These are phyloP conservation scores for Spinacia oleracea DNA, from an alignment of 179 eudicot species.

Conservation along the genomic window DNA sequence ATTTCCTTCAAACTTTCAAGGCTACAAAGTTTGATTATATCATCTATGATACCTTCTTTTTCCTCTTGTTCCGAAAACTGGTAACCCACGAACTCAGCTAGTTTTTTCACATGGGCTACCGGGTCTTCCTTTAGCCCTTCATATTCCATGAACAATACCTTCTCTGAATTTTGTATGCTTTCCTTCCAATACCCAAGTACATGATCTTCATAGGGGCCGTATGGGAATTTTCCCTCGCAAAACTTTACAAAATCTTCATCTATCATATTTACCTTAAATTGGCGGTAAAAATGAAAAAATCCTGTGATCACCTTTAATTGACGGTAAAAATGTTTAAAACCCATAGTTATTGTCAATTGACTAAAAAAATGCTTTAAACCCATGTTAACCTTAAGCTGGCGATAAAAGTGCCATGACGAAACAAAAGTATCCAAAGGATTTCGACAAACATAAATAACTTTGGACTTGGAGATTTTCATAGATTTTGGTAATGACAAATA, in stretches of 20 bases:
- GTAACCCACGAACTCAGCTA: background rate
- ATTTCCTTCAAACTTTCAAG: background rate
- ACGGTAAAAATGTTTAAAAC: too few species aligned
- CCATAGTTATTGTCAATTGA: too few species aligned
- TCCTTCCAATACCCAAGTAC: background rate
- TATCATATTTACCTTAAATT: background rate
- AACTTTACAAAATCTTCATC: background rate
- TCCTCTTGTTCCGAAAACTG: background rate
- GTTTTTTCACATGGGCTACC: background rate
- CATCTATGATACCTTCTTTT: background rate
- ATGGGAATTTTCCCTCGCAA: background rate
- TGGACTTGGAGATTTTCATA: constrained; percentile 22
- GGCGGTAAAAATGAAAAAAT: too few species aligned
- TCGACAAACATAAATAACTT: constrained; percentile 35
- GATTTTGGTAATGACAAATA: constrained; percentile 28
- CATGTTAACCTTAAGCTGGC: background rate
- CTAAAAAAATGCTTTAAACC: too few species aligned
- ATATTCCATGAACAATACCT: constrained; percentile 10
- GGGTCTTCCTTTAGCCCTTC: background rate
- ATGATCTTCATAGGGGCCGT: constrained; percentile 3
- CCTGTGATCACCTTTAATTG: too few species aligned
- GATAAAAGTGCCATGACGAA: constrained; percentile 32
- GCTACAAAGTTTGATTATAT: background rate
- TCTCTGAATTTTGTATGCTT: background rate
- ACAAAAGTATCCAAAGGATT: constrained; percentile 37